Percentiles rank a stretch among this genome's conserved stretches.
phyloP scores from a whole-genome alignment of 139 green algal species.

The Dunaliella primolecta region DNA sequence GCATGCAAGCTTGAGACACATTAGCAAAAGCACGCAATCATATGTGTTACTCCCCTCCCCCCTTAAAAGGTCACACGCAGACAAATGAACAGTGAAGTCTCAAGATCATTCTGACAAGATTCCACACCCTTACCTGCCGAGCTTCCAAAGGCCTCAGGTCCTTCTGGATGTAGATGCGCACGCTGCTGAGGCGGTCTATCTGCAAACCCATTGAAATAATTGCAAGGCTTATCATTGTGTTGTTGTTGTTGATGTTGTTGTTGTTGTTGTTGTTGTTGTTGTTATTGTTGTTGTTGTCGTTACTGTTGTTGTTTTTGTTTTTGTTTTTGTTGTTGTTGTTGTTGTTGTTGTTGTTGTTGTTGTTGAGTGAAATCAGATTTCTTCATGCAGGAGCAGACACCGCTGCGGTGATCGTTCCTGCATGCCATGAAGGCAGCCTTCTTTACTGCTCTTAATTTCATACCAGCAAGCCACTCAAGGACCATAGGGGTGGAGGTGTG shows the following conservation, averaged over 20 bases:
- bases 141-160: slow-evolving; percentile 62
- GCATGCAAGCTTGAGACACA: too few species aligned
- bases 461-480: too few species aligned
- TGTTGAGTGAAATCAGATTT: too few species aligned
- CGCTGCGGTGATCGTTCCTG: too few species aligned
- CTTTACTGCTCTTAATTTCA: too few species aligned
- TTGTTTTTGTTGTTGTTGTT: too few species aligned
- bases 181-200: slow-evolving; percentile 54
- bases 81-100: background rate
- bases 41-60: background rate
- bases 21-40: background rate
- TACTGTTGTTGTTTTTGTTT: too few species aligned
- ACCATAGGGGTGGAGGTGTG: too few species aligned
- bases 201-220: slow-evolving; percentile 8
- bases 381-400: too few species aligned
- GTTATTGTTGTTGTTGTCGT: background rate
- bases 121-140: slow-evolving; percentile 15
- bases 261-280: background rate
- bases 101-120: too few species aligned
- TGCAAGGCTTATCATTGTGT: background rate
- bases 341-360: too few species aligned
- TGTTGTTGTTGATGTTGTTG: background rate
- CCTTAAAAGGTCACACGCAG: background rate
- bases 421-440: too few species aligned
- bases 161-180: slow-evolving; percentile 68